Percentiles rank a stretch among this genome's conserved stretches.
These are phyloP conservation scores for Trichophyton verrucosum DNA, from an alignment of 2,329 filamentous ascomycete genomes.

Conservation along the genomic window DNA sequence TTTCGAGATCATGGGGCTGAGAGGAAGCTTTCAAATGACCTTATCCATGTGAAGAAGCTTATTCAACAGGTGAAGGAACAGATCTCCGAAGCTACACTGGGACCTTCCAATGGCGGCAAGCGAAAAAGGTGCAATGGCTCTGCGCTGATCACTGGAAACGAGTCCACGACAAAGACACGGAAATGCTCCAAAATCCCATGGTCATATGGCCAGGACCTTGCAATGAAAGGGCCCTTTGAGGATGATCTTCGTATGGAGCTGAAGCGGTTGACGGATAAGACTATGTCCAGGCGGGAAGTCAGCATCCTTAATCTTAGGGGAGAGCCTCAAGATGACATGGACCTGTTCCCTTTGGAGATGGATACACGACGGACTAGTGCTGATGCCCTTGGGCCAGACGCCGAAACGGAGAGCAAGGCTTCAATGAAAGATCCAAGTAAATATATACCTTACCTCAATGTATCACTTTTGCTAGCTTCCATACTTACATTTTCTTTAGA, in stretches of 20 bases:
- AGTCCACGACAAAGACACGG: constrained; percentile 34
- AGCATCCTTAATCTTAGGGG: constrained; percentile 33
- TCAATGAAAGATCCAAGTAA: background rate
- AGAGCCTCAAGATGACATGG: constrained; percentile 35
- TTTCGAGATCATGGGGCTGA: constrained; percentile 95
- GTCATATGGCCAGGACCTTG: constrained; percentile 60
- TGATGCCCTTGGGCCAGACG: constrained; percentile 21
- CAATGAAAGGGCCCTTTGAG: constrained; percentile 30
- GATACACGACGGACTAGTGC: constrained; percentile 20
- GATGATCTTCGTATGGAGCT: constrained; percentile 36
- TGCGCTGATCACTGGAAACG: constrained; percentile 37
- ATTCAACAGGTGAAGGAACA: constrained; percentile 95
- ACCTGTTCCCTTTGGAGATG: constrained; percentile 31
- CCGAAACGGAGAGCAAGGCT: constrained; percentile 17
- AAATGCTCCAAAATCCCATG: constrained; percentile 81
- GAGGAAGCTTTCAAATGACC: constrained; percentile 85
- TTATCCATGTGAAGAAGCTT: constrained; percentile 88
- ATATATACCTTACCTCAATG: background rate
- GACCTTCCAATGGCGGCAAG: constrained; percentile 45
- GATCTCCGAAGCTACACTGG: constrained; percentile 60
- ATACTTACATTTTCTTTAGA: constrained; percentile 31
- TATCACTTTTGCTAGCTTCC: background rate
- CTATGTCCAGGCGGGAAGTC: constrained; percentile 31
- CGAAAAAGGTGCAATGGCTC: constrained; percentile 47
- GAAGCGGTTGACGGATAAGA: constrained; percentile 35